phyloP scores from a whole-genome alignment of 139 green algal species.

The Picochlorum sp. region DNA sequence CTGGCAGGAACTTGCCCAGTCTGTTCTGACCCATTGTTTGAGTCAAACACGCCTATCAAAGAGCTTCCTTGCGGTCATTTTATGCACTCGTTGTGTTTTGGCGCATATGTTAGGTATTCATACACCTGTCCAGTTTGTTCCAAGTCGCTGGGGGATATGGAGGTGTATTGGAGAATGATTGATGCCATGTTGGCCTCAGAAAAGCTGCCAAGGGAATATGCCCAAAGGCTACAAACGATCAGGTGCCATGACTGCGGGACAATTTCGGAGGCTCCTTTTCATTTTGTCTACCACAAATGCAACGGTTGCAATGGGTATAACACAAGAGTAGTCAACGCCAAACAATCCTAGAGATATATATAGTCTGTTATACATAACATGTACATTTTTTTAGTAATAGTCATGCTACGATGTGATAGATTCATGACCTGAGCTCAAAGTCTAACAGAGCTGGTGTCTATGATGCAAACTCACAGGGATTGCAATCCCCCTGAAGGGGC shows the following conservation, averaged over 20 bases:
- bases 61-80: conserved; percentile 94
- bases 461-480: no score
- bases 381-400: neutral
- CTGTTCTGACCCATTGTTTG: conserved; percentile 92
- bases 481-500: no score
- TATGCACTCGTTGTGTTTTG: conserved; percentile 92
- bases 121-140: conserved; percentile 93
- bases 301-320: conserved; percentile 83
- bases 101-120: conserved; percentile 72
- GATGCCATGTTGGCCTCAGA: conserved; percentile 68
- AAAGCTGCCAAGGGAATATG: conserved; percentile 60
- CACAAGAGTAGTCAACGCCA: conserved; percentile 46
- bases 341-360: neutral
- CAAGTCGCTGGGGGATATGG: conserved; percentile 93
- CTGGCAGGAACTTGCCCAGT: conserved; percentile 86
- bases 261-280: conserved; percentile 57
- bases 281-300: conserved; percentile 96
- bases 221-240: conserved; percentile 56
- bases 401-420: neutral
- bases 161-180: conserved; percentile 91
- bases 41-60: conserved; percentile 69
- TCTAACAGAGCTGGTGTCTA: no score
- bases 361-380: neutral
- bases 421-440: no score
- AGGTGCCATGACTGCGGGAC: conserved; percentile 87